phyloP scores from a whole-genome alignment of 2,329 filamentous ascomycete species.

The Scleromitrula shiraiana region DNA sequence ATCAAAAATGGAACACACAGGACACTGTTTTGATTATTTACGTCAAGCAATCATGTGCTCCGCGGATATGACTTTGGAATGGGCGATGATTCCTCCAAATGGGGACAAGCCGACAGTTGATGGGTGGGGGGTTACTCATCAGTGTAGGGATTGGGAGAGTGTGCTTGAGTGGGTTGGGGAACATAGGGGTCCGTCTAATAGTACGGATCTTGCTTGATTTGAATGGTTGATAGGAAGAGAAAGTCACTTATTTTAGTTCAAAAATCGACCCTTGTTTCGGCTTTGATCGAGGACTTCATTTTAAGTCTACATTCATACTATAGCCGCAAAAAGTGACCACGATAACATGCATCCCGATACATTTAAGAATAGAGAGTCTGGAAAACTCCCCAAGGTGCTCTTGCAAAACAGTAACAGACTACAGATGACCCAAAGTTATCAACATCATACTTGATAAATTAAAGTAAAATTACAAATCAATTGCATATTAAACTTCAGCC shows the following conservation, averaged over 20 bases:
- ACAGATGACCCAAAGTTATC: too few relatives aligned
- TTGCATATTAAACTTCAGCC: background rate
- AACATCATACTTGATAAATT: too few relatives aligned
- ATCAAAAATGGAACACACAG: background rate
- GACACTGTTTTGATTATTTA: constrained; percentile 9
- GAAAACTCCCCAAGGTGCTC: too few relatives aligned
- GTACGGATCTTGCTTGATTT: background rate
- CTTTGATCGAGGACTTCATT: too few relatives aligned
- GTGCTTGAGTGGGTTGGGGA: background rate
- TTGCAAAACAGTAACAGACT: too few relatives aligned
- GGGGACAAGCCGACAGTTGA: background rate
- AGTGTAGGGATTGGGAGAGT: background rate
- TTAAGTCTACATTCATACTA: too few relatives aligned
- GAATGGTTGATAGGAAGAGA: background rate
- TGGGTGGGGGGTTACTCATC: constrained; percentile 9
- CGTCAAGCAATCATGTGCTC: constrained; percentile 10
- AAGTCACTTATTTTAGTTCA: background rate
- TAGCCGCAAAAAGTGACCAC: too few relatives aligned
- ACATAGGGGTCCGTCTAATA: background rate
- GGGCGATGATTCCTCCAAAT: background rate
- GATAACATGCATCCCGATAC: too few relatives aligned
- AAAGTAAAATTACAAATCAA: too few relatives aligned
- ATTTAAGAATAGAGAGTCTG: too few relatives aligned
- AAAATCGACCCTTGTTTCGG: too few relatives aligned
- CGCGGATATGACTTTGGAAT: constrained; percentile 8